Evolutionary conservation across 139 green algal species (phyloP).

Genomic region (Auxenochlorella pyrenoidosa): DNA sequence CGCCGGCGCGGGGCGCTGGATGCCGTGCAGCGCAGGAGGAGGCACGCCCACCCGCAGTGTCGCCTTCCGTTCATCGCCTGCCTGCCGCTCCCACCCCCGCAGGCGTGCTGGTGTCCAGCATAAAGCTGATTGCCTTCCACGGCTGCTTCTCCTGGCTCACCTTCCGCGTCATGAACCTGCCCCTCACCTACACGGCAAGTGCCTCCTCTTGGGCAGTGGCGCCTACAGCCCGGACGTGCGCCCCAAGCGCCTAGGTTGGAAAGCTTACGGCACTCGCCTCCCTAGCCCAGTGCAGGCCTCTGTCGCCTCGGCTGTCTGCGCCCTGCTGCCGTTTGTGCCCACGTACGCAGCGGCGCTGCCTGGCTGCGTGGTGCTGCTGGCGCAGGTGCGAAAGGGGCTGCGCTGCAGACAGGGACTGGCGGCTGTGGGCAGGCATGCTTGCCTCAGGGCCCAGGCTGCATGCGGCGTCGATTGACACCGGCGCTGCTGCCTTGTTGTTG

Average conservation of each 20-base stretch:
- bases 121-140: constrained; percentile 76
- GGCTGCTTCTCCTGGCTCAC: constrained; percentile 72
- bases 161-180: constrained; percentile 52
- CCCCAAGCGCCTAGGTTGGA: too few species aligned
- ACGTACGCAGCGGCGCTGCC: constrained; percentile 64
- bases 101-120: constrained; percentile 64
- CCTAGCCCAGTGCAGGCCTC: constrained; percentile 37
- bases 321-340: constrained; percentile 71
- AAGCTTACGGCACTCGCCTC: too few species aligned
- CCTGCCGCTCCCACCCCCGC: neutral
- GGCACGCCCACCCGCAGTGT: too few species aligned
- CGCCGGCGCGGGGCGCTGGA: too few species aligned
- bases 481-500: neutral
- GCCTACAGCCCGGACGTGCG: too few species aligned
- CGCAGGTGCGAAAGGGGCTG: constrained; percentile 46
- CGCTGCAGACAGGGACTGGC: neutral
- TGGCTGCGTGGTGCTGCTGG: constrained; percentile 56
- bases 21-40: too few species aligned
- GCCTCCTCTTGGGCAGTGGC: too few species aligned
- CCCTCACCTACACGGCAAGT: constrained; percentile 58
- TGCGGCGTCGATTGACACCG: too few species aligned
- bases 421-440: too few species aligned
- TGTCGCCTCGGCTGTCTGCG: constrained; percentile 47
- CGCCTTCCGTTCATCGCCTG: too few species aligned
- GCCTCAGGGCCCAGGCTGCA: too few species aligned